These are phyloP conservation scores for Arachis hypogaea DNA, from an alignment of 306 rosid genomes.

Conservation along the genomic window DNA sequence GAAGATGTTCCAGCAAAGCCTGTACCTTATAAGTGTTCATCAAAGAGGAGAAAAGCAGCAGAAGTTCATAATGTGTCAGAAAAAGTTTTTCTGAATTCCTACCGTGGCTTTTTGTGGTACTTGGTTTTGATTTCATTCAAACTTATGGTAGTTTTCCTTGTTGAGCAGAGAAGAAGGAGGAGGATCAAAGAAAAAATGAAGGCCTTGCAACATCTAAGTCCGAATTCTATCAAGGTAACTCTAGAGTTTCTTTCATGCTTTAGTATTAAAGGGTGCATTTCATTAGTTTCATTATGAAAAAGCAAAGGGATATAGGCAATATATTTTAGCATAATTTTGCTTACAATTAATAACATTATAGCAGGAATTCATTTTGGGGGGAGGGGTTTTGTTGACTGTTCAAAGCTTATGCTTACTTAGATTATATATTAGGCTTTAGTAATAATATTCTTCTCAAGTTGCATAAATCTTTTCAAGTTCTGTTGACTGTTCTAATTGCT, in stretches of 20 bases:
- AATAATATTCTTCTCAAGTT: too few relatives aligned
- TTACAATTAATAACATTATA: too few relatives aligned
- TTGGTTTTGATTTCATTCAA: background rate
- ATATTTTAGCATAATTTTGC: background rate
- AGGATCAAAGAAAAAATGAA: constrained; percentile 97
- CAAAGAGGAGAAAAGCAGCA: constrained; percentile 95
- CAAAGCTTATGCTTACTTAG: too few relatives aligned
- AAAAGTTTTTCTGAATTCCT: constrained; percentile 50
- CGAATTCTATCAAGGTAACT: constrained; percentile 63
- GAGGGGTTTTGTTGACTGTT: too few relatives aligned
- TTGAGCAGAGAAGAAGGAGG: constrained; percentile 90
- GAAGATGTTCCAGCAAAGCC: constrained; percentile 30
- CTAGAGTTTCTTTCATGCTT: too few relatives aligned
- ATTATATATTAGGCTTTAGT: too few relatives aligned
- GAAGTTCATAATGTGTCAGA: constrained; percentile 98
- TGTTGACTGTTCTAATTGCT: too few relatives aligned
- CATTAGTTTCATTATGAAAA: background rate
- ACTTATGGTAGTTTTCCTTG: constrained; percentile 1
- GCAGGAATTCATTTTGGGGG: too few relatives aligned
- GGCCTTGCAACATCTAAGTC: constrained; percentile 89
- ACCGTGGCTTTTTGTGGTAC: background rate
- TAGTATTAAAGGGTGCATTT: too few relatives aligned
- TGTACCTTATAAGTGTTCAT: constrained; percentile 53
- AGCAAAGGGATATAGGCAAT: background rate
- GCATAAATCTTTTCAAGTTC: too few relatives aligned